Evolutionary conservation across 1,284 basidiomycete genomes (phyloP), one percentile per base, ranked within the genome.

Genomic region (Porogramme epimiltina): DNA sequence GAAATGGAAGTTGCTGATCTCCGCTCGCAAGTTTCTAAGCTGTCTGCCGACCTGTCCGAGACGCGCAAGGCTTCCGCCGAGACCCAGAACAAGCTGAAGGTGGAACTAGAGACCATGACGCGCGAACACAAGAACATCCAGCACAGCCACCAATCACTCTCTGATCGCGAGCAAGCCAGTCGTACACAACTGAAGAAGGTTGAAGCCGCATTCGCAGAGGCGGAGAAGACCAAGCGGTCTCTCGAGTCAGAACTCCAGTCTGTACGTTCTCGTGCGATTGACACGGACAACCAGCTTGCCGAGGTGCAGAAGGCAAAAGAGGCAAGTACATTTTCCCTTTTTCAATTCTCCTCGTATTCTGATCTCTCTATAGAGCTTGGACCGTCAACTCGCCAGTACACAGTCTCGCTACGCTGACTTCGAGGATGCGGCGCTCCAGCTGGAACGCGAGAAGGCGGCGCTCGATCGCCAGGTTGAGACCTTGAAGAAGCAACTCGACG

Each of bases 341-440:
- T 6, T 42, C 39, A n/a, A n/a, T n/a, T n/a, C n/a, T n/a, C 33
- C 56, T n/a, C 20, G 10, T 24, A 19, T 15, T n/a, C 22, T 42
- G 18, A 47, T 37, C 46, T 59, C 45, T 23, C 50, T 38, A 16
- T 63, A 94, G 87, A 77, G 72, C 33, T 74, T 93, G 42, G 92
- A 96, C 60, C 85, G 87, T 47, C 88, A 93, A 64, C 72, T 97
- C 22, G 69, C 79, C 0, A 73, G 82, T 15, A 84, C 91, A 5
- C 86, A 91, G 62, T 76, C 81, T 31, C 91, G 91, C 63, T 89
- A 89, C 57, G 84, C 89, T 52, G 87, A 90, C 54, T 89, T 94
- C 49, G 95, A 98, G 68, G 95, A 98, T 63, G 82, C 88, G 0
- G 81, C 93, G 4, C 77, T 96, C 4, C 84, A 91, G 58, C 80